These are phyloP conservation scores for Asterophora parasitica DNA, from an alignment of 768 basidiomycete genomes.

Conservation along the genomic window DNA sequence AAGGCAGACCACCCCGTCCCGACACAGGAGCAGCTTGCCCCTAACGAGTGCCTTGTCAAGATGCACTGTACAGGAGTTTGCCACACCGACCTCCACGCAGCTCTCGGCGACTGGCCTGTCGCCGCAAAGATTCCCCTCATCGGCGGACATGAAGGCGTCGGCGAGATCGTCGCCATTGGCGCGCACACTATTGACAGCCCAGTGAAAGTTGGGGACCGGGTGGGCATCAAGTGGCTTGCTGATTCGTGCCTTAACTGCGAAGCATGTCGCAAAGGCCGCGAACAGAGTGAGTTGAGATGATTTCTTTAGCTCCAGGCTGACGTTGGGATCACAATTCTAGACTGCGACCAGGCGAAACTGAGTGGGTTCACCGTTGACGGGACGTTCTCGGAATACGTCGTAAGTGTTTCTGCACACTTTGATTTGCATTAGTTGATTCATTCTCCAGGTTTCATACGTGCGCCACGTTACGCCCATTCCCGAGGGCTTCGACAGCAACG, in stretches of 20 bases:
- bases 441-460: slow-evolving; percentile 57
- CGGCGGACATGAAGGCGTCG: slow-evolving; percentile 85
- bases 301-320: not conserved
- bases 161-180: slow-evolving; percentile 76
- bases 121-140: slow-evolving; percentile 61
- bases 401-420: slow-evolving; percentile 18
- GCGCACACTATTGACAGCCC: slow-evolving; percentile 51
- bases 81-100: slow-evolving; percentile 79
- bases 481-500: slow-evolving; percentile 54
- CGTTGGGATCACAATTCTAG: slow-evolving; percentile 23
- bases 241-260: slow-evolving; percentile 72
- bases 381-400: slow-evolving; percentile 68
- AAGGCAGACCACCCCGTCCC: slow-evolving; percentile 51
- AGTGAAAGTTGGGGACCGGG: slow-evolving; percentile 72
- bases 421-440: not conserved
- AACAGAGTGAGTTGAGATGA: slow-evolving; percentile 54
- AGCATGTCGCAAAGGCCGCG: slow-evolving; percentile 69
- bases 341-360: slow-evolving; percentile 53
- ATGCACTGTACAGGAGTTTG: slow-evolving; percentile 80
- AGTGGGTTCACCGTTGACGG: slow-evolving; percentile 77
- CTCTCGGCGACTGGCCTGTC: slow-evolving; percentile 77
- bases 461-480: slow-evolving; percentile 79
- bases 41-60: slow-evolving; percentile 74
- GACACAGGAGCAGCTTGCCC: slow-evolving; percentile 48
- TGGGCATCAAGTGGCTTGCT: slow-evolving; percentile 82